phyloP scores from a whole-genome alignment of 176 grass and related monocot species.

The Neostapfia colusana region DNA sequence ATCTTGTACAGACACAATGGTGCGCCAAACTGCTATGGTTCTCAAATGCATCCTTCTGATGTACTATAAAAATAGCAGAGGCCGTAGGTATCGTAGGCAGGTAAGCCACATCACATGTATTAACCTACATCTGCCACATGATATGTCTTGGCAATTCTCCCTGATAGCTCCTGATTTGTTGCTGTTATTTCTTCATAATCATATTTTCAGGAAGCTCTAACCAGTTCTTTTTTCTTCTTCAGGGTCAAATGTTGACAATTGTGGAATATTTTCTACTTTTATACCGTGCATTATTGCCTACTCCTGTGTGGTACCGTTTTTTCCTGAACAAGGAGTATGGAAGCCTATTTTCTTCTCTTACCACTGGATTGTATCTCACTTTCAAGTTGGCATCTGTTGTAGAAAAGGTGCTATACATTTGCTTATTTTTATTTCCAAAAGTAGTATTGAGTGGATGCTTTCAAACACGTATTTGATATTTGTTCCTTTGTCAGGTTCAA shows the following conservation, averaged over 20 bases:
- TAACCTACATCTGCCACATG: neutral
- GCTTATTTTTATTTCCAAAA: neutral
- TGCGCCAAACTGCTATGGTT: slow-evolving; percentile 93
- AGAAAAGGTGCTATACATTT: slow-evolving; percentile 69
- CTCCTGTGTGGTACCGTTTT: slow-evolving; percentile 96
- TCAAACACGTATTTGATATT: neutral
- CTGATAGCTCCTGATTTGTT: slow-evolving; percentile 3
- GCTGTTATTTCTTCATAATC: neutral
- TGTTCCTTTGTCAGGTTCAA: slow-evolving; percentile 64
- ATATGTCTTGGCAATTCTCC: slow-evolving; percentile 24
- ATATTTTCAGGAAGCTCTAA: slow-evolving; percentile 4
- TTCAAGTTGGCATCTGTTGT: slow-evolving; percentile 99
- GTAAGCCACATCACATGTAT: slow-evolving; percentile 35
- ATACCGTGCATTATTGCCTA: slow-evolving; percentile 89
- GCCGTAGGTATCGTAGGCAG: slow-evolving; percentile 88
- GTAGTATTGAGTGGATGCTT: neutral
- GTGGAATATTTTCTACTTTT: slow-evolving; percentile 96
- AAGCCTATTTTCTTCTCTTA: slow-evolving; percentile 96
- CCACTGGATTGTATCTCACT: slow-evolving; percentile 95
- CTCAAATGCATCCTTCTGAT: slow-evolving; percentile 83
- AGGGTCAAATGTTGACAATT: slow-evolving; percentile 96
- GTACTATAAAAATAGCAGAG: slow-evolving; percentile 91
- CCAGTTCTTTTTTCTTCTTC: slow-evolving; percentile 17
- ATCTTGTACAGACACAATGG: slow-evolving; percentile 76
- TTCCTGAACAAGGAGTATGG: slow-evolving; percentile 99